These are phyloP conservation scores for Circinella minor DNA, from an alignment of 371 early-diverging fungal genomes.

Conservation along the genomic window DNA sequence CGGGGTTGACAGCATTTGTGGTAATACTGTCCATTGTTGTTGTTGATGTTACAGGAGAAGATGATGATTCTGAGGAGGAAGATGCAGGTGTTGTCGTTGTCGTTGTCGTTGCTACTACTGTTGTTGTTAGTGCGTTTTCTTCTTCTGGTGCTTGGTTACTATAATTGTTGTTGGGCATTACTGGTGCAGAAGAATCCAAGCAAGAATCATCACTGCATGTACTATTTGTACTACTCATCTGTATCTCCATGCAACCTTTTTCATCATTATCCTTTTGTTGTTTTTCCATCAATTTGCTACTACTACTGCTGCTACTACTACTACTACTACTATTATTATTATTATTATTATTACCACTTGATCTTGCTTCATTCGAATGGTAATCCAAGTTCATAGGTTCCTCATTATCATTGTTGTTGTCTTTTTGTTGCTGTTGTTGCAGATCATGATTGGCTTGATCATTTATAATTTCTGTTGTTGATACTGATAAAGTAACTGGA, in stretches of 20 bases:
- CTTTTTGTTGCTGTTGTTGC: neutral
- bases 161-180: neutral
- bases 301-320: too few relatives aligned
- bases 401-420: neutral
- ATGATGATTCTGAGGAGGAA: neutral
- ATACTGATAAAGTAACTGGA: neutral
- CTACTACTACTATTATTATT: too few relatives aligned
- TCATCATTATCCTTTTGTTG: neutral
- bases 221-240: neutral
- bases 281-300: neutral
- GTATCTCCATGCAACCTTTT: too few relatives aligned
- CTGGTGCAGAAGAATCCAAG: neutral
- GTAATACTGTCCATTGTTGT: neutral
- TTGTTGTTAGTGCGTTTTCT: neutral
- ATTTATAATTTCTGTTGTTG: neutral
- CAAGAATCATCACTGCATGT: slow-evolving; percentile 1
- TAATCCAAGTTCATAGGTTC: too few relatives aligned
- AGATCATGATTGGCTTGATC: neutral
- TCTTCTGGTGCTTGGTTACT: neutral
- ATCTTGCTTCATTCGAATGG: too few relatives aligned
- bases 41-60: neutral
- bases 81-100: neutral
- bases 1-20: neutral
- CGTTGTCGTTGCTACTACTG: neutral
- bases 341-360: too few relatives aligned